Evolutionary conservation across 345 rosid species (phyloP).

Genomic region (Populus alba): DNA sequence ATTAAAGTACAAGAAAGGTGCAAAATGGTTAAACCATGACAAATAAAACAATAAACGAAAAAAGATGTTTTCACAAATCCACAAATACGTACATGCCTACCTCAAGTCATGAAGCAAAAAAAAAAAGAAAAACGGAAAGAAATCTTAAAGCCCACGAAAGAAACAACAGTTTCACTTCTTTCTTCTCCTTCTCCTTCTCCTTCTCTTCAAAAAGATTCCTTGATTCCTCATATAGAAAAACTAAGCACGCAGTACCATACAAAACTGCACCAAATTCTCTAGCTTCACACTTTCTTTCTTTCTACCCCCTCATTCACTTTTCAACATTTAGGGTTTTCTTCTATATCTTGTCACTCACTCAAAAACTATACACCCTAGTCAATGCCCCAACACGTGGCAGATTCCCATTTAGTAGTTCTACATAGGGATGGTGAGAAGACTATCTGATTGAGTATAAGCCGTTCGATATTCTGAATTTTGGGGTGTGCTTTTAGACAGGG

Average conservation of each 20-base stretch:
- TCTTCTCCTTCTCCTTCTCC: conserved; percentile 12
- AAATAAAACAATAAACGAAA: neutral
- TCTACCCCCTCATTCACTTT: neutral
- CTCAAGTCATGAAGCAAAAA: neutral
- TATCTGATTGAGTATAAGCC: neutral
- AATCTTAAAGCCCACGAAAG: neutral
- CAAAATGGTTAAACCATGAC: neutral
- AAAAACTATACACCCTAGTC: neutral
- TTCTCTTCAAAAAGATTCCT: conserved; percentile 50
- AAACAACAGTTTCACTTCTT: neutral
- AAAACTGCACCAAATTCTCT: conserved; percentile 13
- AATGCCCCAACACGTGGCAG: neutral
- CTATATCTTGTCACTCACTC: neutral
- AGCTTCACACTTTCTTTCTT: neutral
- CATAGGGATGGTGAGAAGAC: neutral
- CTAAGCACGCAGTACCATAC: neutral
- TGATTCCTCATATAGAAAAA: conserved; percentile 55
- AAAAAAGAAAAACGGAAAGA: neutral
- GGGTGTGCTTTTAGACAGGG: neutral
- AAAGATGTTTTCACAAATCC: neutral
- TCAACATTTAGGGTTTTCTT: neutral
- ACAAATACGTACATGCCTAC: neutral
- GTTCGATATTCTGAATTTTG: neutral
- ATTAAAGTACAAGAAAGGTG: conserved; percentile 16
- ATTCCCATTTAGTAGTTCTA: neutral